Percentiles rank a stretch among this genome's conserved stretches.
Evolutionary conservation across 2,329 filamentous ascomycete species (phyloP).

Genomic region (Exserohilum turcica): DNA sequence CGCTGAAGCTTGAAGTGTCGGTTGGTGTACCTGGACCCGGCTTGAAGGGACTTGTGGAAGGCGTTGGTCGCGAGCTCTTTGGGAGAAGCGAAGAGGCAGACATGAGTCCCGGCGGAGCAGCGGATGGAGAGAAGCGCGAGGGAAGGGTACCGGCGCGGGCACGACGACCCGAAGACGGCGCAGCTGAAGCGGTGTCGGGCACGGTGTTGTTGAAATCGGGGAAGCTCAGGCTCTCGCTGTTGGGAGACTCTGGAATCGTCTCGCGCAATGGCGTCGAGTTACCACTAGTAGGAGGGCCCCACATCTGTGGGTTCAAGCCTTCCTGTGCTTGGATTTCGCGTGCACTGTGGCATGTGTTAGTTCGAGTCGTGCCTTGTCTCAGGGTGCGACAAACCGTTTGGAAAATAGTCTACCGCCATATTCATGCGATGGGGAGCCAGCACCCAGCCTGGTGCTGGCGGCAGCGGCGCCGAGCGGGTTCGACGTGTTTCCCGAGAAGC

Average conservation of each 20-base stretch:
- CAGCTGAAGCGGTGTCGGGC: slow-evolving; percentile 61
- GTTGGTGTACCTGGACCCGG: slow-evolving; percentile 57
- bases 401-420: slow-evolving; percentile 79
- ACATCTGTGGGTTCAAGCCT: slow-evolving; percentile 74
- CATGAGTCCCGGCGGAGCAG: slow-evolving; percentile 65
- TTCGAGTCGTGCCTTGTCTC: slow-evolving; percentile 35
- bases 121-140: slow-evolving; percentile 84
- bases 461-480: slow-evolving; percentile 57
- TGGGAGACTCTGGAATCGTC: slow-evolving; percentile 96
- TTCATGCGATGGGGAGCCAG: slow-evolving; percentile 96
- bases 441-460: slow-evolving; percentile 72
- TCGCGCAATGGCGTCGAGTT: slow-evolving; percentile 95
- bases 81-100: slow-evolving; percentile 61
- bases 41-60: slow-evolving; percentile 86
- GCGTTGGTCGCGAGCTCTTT: slow-evolving; percentile 83
- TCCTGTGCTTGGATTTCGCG: slow-evolving; percentile 97
- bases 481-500: slow-evolving; percentile 74
- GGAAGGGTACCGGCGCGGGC: slow-evolving; percentile 94
- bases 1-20: slow-evolving; percentile 48
- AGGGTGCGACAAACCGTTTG: slow-evolving; percentile 73
- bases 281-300: slow-evolving; percentile 95
- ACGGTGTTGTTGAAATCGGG: slow-evolving; percentile 82
- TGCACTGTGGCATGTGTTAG: slow-evolving; percentile 64
- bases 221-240: slow-evolving; percentile 90
- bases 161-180: slow-evolving; percentile 72